Evolutionary conservation across 169 alveolate genomes (phyloP).

Genomic region (Eimeria zaria): DNA sequence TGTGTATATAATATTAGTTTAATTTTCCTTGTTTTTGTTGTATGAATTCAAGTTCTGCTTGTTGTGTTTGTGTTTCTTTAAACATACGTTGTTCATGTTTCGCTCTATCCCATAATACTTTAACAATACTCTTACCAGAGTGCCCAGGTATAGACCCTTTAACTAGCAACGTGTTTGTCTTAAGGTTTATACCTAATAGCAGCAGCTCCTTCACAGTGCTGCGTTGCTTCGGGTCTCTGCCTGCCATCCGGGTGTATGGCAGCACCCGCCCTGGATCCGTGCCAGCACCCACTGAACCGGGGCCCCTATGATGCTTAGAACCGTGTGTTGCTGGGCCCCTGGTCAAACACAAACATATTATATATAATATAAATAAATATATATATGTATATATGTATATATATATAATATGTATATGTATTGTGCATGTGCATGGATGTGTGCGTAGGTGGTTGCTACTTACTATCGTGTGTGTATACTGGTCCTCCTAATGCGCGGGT

Average conservation of each 20-base stretch:
- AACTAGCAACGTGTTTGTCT: slow-evolving; percentile 93
- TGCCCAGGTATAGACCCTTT: slow-evolving; percentile 97
- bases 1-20: no score
- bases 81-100: slow-evolving; percentile 10
- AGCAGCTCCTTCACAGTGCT: slow-evolving; percentile 91
- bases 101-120: slow-evolving; percentile 70
- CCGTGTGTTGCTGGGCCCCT: slow-evolving; percentile 97
- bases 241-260: slow-evolving; percentile 98
- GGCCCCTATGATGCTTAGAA: slow-evolving; percentile 95
- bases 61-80: neutral
- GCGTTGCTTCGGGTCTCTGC: slow-evolving; percentile 93
- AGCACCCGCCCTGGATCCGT: slow-evolving; percentile 97
- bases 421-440: no score
- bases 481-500: no score
- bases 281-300: slow-evolving; percentile 97
- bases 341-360: neutral
- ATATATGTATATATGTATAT: neutral
- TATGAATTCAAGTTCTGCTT: slow-evolving; percentile 15
- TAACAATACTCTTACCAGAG: slow-evolving; percentile 89
- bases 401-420: neutral
- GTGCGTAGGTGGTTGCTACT: no score
- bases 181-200: slow-evolving; percentile 96
- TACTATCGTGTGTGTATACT: no score
- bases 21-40: slow-evolving; percentile 9
- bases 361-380: neutral